phyloP scores from a whole-genome alignment of 2,329 filamentous ascomycete species.

The Fusarium nematophilum region DNA sequence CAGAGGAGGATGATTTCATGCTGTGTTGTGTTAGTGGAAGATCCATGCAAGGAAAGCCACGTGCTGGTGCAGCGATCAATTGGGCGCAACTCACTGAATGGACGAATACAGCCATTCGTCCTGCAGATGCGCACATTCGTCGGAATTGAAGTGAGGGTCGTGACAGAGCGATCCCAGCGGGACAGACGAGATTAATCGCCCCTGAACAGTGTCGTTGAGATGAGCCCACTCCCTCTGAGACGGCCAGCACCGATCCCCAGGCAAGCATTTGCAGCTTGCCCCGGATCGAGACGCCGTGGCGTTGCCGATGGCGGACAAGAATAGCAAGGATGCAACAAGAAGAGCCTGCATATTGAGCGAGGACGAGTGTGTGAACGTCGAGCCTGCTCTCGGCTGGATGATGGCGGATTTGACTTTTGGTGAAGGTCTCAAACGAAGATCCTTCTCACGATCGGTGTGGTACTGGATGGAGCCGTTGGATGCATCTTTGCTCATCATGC shows the following conservation, averaged over 20 bases:
- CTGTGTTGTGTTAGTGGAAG: slow-evolving; percentile 9
- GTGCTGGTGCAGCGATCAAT: background rate
- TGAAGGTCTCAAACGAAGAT: no score
- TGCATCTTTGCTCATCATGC: no score
- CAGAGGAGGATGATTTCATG: slow-evolving; percentile 38
- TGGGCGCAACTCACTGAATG: slow-evolving; percentile 52
- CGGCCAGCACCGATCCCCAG: slow-evolving; percentile 66
- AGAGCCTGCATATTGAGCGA: background rate
- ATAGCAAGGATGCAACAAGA: background rate
- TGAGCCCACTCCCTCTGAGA: slow-evolving; percentile 53
- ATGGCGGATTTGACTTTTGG: background rate
- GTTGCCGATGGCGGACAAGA: background rate
- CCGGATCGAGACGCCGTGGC: background rate
- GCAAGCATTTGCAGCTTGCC: slow-evolving; percentile 39
- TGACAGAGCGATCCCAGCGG: slow-evolving; percentile 65
- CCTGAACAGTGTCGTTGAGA: slow-evolving; percentile 63
- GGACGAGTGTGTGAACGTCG: no score
- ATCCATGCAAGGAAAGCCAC: background rate
- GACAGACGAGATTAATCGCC: slow-evolving; percentile 61
- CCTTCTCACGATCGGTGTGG: no score
- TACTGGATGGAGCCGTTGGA: no score
- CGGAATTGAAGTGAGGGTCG: slow-evolving; percentile 57
- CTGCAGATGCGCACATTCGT: slow-evolving; percentile 55
- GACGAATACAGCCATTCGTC: slow-evolving; percentile 57
- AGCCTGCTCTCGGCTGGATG: background rate